Evolutionary conservation across 257 asterid species (phyloP).

Genomic region (Dorcoceras hygrometricum): DNA sequence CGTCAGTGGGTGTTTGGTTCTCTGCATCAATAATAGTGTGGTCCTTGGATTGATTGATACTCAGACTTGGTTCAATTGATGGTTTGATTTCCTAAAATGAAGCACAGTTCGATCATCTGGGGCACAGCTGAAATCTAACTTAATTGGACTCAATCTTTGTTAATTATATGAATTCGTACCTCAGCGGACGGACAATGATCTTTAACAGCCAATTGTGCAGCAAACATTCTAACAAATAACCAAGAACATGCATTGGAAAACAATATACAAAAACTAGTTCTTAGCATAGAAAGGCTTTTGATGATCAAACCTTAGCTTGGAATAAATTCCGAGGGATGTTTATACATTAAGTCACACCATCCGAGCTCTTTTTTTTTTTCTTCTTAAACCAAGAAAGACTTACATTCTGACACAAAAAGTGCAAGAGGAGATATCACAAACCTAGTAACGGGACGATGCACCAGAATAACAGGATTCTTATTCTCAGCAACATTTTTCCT

Average conservation of each 20-base stretch:
- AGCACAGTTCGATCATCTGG: constrained; percentile 10
- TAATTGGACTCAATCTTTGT: background rate
- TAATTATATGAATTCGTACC: constrained; percentile 31
- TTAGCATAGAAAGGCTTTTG: background rate
- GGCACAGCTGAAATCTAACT: background rate
- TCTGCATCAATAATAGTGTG: constrained; percentile 27
- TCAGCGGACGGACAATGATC: constrained; percentile 34
- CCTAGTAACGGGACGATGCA: constrained; percentile 82
- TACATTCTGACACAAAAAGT: background rate
- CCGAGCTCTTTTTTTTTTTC: background rate
- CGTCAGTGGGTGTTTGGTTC: constrained; percentile 21
- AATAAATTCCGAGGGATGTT: background rate
- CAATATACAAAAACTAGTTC: background rate
- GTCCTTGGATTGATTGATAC: constrained; percentile 23
- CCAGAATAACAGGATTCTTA: constrained; percentile 44
- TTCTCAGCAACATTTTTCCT: constrained; percentile 44
- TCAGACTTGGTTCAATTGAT: constrained; percentile 24
- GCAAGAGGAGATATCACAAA: constrained; percentile 25
- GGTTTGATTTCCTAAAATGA: constrained; percentile 38
- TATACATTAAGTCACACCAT: background rate
- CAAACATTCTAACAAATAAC: constrained; percentile 43
- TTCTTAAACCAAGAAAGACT: background rate
- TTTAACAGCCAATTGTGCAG: constrained; percentile 56
- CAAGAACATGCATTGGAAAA: constrained; percentile 12
- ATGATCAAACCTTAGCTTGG: background rate